phyloP scores from a whole-genome alignment of 2,329 filamentous ascomycete species.

The Herpotrichia juniperi region DNA sequence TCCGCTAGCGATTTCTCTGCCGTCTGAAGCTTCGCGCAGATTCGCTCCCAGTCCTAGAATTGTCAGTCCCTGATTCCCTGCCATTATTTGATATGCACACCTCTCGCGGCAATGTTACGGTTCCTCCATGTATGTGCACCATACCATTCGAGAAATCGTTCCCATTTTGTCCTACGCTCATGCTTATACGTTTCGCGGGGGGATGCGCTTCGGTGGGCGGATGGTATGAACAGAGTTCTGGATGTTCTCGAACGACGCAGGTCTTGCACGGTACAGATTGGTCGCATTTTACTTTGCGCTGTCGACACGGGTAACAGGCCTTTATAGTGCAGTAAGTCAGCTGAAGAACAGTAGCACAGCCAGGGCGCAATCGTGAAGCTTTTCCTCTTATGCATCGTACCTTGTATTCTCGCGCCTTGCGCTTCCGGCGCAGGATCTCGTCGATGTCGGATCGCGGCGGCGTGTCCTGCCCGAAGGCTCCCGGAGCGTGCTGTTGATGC shows the following conservation, averaged over 20 bases:
- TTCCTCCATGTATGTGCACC: conserved; percentile 47
- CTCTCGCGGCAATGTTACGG: conserved; percentile 48
- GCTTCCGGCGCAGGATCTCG: conserved; percentile 56
- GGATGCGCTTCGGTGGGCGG: conserved; percentile 48
- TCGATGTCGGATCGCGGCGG: conserved; percentile 55
- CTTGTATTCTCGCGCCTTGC: conserved; percentile 59
- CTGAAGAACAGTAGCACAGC: background rate
- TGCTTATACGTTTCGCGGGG: conserved; percentile 46
- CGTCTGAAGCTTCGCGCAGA: conserved; percentile 55
- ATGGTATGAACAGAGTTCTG: conserved; percentile 55
- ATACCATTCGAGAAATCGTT: conserved; percentile 46
- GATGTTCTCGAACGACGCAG: conserved; percentile 57
- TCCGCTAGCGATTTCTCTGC: conserved; percentile 56
- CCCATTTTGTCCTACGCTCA: conserved; percentile 38
- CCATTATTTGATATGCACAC: conserved; percentile 18
- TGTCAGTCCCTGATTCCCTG: conserved; percentile 22
- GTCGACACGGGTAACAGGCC: conserved; percentile 58
- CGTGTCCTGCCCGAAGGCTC: conserved; percentile 31
- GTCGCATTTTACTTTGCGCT: conserved; percentile 56
- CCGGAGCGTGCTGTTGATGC: conserved; percentile 28
- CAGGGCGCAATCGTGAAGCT: conserved; percentile 1
- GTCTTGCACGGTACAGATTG: conserved; percentile 56
- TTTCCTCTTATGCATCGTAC: conserved; percentile 23
- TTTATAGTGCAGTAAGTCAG: conserved; percentile 26
- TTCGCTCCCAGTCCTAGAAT: conserved; percentile 52